Conservation (phyloP, 495 filamentous ascomycete genomes). For the Daldinia vernicosa region DNA sequence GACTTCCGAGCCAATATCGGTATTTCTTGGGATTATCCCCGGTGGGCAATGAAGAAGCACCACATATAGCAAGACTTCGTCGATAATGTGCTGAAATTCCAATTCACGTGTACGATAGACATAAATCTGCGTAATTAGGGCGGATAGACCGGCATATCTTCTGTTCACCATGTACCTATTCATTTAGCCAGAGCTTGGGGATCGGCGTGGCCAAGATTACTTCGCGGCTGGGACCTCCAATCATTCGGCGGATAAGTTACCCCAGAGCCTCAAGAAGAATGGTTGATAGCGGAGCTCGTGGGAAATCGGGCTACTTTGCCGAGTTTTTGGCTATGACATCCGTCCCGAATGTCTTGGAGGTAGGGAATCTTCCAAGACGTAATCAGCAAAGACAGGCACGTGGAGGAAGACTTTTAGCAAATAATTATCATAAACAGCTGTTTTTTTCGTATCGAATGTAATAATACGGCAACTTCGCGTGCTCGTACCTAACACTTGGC, state of each 20-base stretch:
- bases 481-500: constrained; percentile 14
- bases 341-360: constrained; percentile 1
- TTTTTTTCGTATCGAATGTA: neutral
- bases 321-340: constrained; percentile 9
- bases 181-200: constrained; percentile 31
- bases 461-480: neutral
- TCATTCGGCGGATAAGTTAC: constrained; percentile 18
- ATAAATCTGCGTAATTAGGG: neutral
- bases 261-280: constrained; percentile 12
- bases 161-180: neutral
- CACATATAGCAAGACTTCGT: neutral
- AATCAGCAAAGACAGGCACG: constrained; percentile 9
- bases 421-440: neutral
- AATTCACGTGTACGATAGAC: neutral
- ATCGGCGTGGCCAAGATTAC: constrained; percentile 22
- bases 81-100: neutral
- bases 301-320: constrained; percentile 5
- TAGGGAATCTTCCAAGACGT: neutral
- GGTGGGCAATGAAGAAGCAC: neutral
- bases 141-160: constrained; percentile 3
- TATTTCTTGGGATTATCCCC: neutral
- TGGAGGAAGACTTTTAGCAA: neutral
- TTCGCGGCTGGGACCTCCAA: constrained; percentile 6
- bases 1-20: neutral
- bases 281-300: neutral